Evolutionary conservation across 306 rosid genomes (phyloP).

Genomic region (Quercus dentata): DNA sequence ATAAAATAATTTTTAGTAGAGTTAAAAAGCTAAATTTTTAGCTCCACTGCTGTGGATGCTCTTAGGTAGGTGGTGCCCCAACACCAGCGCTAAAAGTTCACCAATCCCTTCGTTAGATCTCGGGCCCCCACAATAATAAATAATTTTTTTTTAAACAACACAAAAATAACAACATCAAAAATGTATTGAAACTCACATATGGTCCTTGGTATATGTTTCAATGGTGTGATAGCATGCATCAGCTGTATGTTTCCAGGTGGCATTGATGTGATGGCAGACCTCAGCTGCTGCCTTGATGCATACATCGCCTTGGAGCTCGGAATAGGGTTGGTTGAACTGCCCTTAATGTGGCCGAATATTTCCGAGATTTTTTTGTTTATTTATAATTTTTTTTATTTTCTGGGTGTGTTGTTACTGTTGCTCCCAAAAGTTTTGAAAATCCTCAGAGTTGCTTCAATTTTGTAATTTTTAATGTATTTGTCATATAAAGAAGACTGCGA

Average conservation of each 20-base stretch:
- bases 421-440: not conserved
- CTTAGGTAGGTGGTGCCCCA: no score
- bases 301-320: not conserved
- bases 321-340: no score
- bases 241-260: not conserved
- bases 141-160: no score
- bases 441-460: not conserved
- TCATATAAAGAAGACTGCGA: not conserved
- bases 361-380: not conserved
- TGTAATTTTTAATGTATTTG: not conserved
- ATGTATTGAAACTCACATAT: conserved; percentile 23
- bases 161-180: no score
- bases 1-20: no score
- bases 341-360: not conserved
- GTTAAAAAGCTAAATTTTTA: no score
- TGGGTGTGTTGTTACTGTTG: not conserved
- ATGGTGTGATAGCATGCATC: not conserved
- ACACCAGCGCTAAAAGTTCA: no score
- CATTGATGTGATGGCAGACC: not conserved
- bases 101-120: no score
- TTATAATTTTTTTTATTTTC: not conserved
- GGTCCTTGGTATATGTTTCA: not conserved
- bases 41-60: no score
- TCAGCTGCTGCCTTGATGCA: not conserved
- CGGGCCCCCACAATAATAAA: no score